Evolutionary conservation across 345 rosid species (phyloP).

Genomic region (Euphorbia lathyris): DNA sequence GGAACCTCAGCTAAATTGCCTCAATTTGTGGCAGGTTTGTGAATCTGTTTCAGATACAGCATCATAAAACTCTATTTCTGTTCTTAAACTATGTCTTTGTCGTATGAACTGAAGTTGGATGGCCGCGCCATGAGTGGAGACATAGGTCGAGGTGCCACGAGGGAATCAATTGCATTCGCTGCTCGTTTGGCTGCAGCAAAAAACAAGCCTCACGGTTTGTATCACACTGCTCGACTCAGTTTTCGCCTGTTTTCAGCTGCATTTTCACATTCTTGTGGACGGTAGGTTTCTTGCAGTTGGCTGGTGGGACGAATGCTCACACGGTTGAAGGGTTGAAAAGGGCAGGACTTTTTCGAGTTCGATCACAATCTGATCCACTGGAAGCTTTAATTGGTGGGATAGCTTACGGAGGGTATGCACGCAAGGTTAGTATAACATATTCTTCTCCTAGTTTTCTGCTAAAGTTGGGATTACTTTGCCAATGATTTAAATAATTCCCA

Average conservation of each 20-base stretch:
- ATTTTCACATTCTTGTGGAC: neutral
- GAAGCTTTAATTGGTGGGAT: conserved; percentile 45
- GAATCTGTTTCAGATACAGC: neutral
- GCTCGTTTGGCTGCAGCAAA: conserved; percentile 39
- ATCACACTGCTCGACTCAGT: neutral
- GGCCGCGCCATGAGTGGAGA: conserved; percentile 75
- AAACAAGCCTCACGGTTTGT: conserved; percentile 46
- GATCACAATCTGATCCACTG: conserved; percentile 17
- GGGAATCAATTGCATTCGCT: conserved; percentile 50
- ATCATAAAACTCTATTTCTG: neutral
- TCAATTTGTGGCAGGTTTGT: conserved; percentile 59
- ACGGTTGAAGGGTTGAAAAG: conserved; percentile 45
- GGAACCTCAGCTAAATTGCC: conserved; percentile 43
- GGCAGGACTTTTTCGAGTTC: conserved; percentile 46
- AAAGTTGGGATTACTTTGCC: neutral
- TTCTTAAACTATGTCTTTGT: neutral
- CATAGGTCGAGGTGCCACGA: conserved; percentile 60
- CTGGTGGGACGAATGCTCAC: conserved; percentile 58
- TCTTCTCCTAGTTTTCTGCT: neutral
- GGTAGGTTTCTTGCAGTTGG: conserved; percentile 60
- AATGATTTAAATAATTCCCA: conserved; percentile 12
- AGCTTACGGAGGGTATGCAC: conserved; percentile 60
- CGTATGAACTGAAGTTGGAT: conserved; percentile 41
- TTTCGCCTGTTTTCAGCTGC: neutral
- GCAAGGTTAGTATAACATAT: conserved; percentile 34